Percentiles rank a stretch among this genome's conserved stretches.
Evolutionary conservation across 2,329 filamentous ascomycete species (phyloP).

Genomic region (Colletotrichum camelliae): DNA sequence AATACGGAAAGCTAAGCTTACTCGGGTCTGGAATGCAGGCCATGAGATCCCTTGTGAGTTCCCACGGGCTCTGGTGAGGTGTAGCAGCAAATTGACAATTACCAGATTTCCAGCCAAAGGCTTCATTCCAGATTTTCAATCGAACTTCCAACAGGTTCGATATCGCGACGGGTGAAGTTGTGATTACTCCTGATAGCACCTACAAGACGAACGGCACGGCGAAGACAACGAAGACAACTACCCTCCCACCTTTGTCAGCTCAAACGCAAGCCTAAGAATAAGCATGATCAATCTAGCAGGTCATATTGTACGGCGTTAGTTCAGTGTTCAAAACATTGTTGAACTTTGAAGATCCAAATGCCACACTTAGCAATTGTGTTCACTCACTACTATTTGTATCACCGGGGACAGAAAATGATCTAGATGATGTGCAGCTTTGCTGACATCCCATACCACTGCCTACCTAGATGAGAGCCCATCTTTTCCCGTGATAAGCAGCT

Average conservation of each 20-base stretch:
- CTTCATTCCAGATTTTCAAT: slow-evolving; percentile 51
- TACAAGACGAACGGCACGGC: not conserved
- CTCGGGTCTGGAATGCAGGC: slow-evolving; percentile 59
- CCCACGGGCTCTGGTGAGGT: accelerated
- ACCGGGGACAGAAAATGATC: accelerated
- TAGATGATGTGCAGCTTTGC: not conserved
- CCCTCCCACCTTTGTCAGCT: not conserved
- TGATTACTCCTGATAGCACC: not conserved
- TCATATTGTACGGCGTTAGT: too few relatives aligned
- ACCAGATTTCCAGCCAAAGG: slow-evolving; percentile 51
- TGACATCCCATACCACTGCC: not conserved
- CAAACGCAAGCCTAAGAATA: not conserved
- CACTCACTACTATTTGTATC: accelerated
- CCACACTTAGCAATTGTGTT: accelerated
- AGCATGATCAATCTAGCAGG: not conserved
- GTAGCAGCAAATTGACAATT: slow-evolving; percentile 10
- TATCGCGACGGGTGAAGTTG: slow-evolving; percentile 47
- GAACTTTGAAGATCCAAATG: accelerated
- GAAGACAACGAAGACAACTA: not conserved
- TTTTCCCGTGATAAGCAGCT: too few relatives aligned
- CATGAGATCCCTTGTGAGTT: slow-evolving; percentile 34
- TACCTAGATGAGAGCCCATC: too few relatives aligned
- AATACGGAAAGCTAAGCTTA: slow-evolving; percentile 70
- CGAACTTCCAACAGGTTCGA: slow-evolving; percentile 53
- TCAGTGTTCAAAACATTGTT: too few relatives aligned